These are phyloP conservation scores for Monilinia vaccinii-corymbosi DNA, from an alignment of 2,329 filamentous ascomycete genomes.

Conservation along the genomic window DNA sequence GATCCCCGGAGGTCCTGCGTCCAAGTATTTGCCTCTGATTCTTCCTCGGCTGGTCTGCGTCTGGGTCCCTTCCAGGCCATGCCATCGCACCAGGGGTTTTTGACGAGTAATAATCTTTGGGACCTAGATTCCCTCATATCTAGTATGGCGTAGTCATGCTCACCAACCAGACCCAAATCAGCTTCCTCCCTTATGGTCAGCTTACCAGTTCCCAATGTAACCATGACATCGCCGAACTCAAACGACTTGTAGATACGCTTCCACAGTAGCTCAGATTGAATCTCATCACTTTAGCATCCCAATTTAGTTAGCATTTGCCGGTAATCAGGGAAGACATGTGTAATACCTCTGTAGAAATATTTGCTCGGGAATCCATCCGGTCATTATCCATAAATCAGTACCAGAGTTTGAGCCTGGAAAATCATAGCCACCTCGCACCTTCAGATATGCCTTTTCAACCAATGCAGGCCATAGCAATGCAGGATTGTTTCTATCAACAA, in stretches of 20 bases:
- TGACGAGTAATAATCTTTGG: constrained; percentile 66
- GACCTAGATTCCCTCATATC: constrained; percentile 60
- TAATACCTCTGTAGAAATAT: constrained; percentile 69
- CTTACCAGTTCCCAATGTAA: constrained; percentile 84
- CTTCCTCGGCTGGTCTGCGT: constrained; percentile 5
- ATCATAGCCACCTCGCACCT: constrained; percentile 90
- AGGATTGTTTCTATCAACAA: constrained; percentile 76
- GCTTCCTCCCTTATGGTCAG: constrained; percentile 70
- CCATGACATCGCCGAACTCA: constrained; percentile 67
- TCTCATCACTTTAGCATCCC: constrained; percentile 52
- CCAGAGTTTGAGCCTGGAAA: constrained; percentile 97
- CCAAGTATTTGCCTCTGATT: constrained; percentile 11
- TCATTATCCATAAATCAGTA: constrained; percentile 86
- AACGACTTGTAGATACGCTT: constrained; percentile 65
- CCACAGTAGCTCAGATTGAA: constrained; percentile 72
- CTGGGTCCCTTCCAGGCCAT: constrained; percentile 56
- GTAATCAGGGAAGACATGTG: too few relatives aligned
- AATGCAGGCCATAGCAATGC: constrained; percentile 84
- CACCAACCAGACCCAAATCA: constrained; percentile 71
- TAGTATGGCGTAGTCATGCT: constrained; percentile 91
- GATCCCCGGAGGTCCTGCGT: constrained; percentile 21
- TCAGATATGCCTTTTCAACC: constrained; percentile 92
- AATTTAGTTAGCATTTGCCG: constrained; percentile 1
- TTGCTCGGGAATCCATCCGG: constrained; percentile 95
- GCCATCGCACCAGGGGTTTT: constrained; percentile 92